Evolutionary conservation across 73 alveolate species (phyloP), one percentile per base, ranked within the genome.

Genomic region (Strombidium stylifer): DNA sequence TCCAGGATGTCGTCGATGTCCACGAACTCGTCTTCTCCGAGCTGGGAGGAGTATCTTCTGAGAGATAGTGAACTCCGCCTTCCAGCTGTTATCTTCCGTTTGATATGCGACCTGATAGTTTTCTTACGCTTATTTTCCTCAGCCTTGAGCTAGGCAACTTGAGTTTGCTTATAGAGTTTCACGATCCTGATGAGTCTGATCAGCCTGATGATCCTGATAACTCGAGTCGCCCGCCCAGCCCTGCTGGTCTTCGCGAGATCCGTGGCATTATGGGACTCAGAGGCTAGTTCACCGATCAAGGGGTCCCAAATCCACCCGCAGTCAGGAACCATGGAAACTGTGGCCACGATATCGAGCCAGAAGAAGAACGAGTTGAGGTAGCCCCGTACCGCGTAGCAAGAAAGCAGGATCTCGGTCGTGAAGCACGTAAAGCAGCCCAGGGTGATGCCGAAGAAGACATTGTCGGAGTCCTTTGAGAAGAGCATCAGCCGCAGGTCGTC

Each of bases 301-400:
- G 53, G 35, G 36, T 89, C 78, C 81, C 82, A 58, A 15, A 92
- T 81, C 92, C 95, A 89, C 23, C 96, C 98, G 42, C 89, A 68
- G 67, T 86, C 97, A 25, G 76, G 84, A 4, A 84, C 48, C 82
- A 94, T 56, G 15, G 99, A 91, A 11, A 87, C 50, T 1, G 99
- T 94, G 34, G 99, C 67, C 19, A 91, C 35, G 11, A 91, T 58
- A 67, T 94, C 99, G 8, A 94, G 80, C 97, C 96, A 90, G 56
- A 91, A 94, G 86, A 91, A 94, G 85, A 94, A 94, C 39, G 92
- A 64, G 21, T 73, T 27, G 52, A 69, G 62, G 39, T 78, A 84
- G 47, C 49, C 85, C n/a, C 47, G 60, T 57, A 58, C 53, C 4
- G 64, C 84, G 3, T 35, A 15, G 15, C 85, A 66, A 20, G 86